Percentiles rank a stretch among this genome's conserved stretches.
Conservation (phyloP, 176 grass and related monocot species). For the Ananas comosus region DNA sequence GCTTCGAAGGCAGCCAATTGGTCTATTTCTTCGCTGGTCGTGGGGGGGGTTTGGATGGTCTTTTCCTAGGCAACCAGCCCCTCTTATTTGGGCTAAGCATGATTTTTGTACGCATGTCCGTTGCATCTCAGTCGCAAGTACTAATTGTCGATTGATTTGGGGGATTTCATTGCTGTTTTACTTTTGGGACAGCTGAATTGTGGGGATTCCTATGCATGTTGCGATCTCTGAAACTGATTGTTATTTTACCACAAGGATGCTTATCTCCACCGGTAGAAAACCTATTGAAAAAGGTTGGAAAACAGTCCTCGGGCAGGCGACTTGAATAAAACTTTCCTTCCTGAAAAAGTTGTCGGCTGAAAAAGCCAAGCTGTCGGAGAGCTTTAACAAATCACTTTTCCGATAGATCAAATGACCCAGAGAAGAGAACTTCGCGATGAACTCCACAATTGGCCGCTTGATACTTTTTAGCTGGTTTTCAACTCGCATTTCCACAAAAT, state of each 20-base stretch:
- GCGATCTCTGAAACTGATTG: too few relatives aligned
- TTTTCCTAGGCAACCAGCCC: too few relatives aligned
- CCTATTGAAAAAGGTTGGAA: constrained; percentile 53
- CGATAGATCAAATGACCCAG: constrained; percentile 54
- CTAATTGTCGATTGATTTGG: too few relatives aligned
- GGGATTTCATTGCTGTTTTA: too few relatives aligned
- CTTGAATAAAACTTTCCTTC: constrained; percentile 76
- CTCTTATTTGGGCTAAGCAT: too few relatives aligned
- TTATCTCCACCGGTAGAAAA: constrained; percentile 31
- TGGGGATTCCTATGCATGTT: too few relatives aligned
- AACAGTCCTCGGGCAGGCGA: constrained; percentile 69
- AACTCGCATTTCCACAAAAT: constrained; percentile 48
- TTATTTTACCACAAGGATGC: constrained; percentile 26
- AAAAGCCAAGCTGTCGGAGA: constrained; percentile 79
- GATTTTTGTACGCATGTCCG: too few relatives aligned
- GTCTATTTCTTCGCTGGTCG: too few relatives aligned
- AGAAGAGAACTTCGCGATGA: constrained; percentile 41
- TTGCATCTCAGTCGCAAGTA: too few relatives aligned
- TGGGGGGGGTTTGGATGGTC: too few relatives aligned
- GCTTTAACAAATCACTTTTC: constrained; percentile 61
- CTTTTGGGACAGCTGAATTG: too few relatives aligned
- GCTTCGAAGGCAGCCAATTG: too few relatives aligned
- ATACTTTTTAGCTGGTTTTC: constrained; percentile 55
- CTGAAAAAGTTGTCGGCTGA: constrained; percentile 57
- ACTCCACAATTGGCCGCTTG: constrained; percentile 53